Conservation (phyloP, 2,329 filamentous ascomycete species). For the Tolypocladium sp. region DNA sequence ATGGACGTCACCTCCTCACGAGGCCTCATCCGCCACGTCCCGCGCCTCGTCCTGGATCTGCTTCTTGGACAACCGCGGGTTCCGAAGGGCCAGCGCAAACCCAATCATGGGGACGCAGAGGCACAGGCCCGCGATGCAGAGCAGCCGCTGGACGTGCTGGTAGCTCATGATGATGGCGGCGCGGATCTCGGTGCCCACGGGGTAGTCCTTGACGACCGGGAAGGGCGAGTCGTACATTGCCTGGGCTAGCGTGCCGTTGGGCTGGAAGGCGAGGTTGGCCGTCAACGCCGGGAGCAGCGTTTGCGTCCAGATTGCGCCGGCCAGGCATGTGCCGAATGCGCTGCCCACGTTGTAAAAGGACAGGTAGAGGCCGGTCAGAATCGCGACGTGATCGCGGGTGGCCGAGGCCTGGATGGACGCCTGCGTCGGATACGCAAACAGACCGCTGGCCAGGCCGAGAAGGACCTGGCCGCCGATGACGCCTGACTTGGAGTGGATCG, state of each 20-base stretch:
- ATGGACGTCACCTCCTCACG: not conserved
- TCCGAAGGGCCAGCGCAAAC: constrained; percentile 31
- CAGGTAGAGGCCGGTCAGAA: constrained; percentile 28
- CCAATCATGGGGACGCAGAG: constrained; percentile 36
- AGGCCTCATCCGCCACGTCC: not conserved
- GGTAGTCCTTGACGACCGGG: constrained; percentile 18
- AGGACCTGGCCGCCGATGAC: constrained; percentile 47
- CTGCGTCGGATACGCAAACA: constrained; percentile 38
- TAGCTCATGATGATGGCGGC: constrained; percentile 34
- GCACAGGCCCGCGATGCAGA: constrained; percentile 35
- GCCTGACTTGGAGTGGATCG: constrained; percentile 31
- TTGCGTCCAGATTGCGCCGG: constrained; percentile 33
- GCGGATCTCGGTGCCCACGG: constrained; percentile 33
- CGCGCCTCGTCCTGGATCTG: constrained; percentile 11
- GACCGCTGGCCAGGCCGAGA: constrained; percentile 47
- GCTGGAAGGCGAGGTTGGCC: constrained; percentile 21
- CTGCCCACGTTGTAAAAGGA: constrained; percentile 32
- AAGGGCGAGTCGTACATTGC: constrained; percentile 29
- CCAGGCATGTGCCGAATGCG: constrained; percentile 29
- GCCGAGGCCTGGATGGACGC: constrained; percentile 30
- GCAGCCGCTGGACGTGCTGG: constrained; percentile 31
- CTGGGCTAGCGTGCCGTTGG: constrained; percentile 23
- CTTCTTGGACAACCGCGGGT: constrained; percentile 33
- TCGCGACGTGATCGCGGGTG: constrained; percentile 25
- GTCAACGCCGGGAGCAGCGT: constrained; percentile 23